These are phyloP conservation scores for Echeveria elegans DNA, from an alignment of 164 flowering plant genomes.

Conservation along the genomic window DNA sequence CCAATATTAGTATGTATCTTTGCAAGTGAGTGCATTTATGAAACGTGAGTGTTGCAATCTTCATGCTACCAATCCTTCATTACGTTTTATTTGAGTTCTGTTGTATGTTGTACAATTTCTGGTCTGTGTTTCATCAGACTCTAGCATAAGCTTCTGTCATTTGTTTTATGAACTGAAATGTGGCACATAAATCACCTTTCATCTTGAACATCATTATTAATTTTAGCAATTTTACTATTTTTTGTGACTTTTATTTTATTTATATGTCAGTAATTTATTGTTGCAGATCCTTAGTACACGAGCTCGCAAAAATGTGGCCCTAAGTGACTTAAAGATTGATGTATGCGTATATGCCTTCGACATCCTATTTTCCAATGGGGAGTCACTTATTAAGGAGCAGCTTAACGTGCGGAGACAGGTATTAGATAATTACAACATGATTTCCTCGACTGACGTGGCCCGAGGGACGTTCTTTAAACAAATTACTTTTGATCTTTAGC, in stretches of 20 bases:
- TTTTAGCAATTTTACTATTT: neutral
- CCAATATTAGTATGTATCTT: neutral
- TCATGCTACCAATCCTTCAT: no score
- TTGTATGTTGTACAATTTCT: neutral
- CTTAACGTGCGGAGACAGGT: conserved; percentile 84
- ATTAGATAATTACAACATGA: neutral
- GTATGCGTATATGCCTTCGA: conserved; percentile 90
- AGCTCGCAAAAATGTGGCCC: conserved; percentile 88
- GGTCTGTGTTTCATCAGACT: neutral
- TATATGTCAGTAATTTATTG: neutral
- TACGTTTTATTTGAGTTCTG: neutral
- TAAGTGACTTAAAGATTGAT: no score
- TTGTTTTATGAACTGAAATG: neutral
- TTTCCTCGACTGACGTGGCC: no score
- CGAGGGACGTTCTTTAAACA: no score
- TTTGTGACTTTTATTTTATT: neutral
- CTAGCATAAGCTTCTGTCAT: neutral
- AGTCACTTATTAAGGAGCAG: conserved; percentile 70
- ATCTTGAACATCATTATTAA: neutral
- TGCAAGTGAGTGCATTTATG: neutral
- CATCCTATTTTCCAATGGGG: conserved; percentile 73
- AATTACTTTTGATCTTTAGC: no score
- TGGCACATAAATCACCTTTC: neutral
- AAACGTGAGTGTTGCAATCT: no score
- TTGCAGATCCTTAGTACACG: conserved; percentile 73